A percentile compares a stretch with the other conserved stretches of the same genome.
phyloP scores from a whole-genome alignment of 225 moss, liverwort and hornwort species.

The Straminergon stramineum region DNA sequence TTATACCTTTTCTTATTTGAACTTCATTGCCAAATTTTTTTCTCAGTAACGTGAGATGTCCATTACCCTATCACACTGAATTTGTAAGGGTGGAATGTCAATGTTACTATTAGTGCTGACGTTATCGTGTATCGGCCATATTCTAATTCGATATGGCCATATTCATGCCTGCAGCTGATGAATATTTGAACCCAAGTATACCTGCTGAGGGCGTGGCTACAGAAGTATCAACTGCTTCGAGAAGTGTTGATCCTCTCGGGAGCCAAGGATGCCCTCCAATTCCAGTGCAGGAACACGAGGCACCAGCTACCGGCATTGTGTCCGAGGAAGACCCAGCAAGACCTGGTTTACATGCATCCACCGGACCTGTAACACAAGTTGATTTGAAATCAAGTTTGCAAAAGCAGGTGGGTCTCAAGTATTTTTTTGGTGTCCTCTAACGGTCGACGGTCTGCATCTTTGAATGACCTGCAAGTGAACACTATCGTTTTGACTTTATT shows the following conservation, averaged over 20 bases:
- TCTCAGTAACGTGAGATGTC: background rate
- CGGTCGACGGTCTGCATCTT: background rate
- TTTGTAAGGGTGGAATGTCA: background rate
- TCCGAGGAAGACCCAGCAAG: background rate
- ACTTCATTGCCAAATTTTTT: background rate
- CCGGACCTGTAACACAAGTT: background rate
- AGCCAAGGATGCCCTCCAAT: background rate
- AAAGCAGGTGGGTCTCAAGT: slow-evolving; percentile 6
- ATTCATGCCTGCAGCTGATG: background rate
- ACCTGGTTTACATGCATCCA: background rate
- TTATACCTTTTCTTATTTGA: background rate
- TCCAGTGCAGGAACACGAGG: background rate
- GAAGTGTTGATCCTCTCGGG: background rate
- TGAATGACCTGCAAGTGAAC: background rate
- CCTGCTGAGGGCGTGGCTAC: background rate
- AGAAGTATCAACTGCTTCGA: background rate
- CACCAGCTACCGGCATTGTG: background rate
- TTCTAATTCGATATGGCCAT: background rate
- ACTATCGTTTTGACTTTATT: background rate
- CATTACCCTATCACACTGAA: background rate
- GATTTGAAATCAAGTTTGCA: background rate
- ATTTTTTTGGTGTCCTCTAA: background rate
- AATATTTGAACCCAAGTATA: background rate
- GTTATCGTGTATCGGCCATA: background rate
- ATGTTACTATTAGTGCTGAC: background rate